Evolutionary conservation across 129 eudicot genomes (phyloP), one percentile per base, ranked within the genome.

Genomic region (Logfia minima): DNA sequence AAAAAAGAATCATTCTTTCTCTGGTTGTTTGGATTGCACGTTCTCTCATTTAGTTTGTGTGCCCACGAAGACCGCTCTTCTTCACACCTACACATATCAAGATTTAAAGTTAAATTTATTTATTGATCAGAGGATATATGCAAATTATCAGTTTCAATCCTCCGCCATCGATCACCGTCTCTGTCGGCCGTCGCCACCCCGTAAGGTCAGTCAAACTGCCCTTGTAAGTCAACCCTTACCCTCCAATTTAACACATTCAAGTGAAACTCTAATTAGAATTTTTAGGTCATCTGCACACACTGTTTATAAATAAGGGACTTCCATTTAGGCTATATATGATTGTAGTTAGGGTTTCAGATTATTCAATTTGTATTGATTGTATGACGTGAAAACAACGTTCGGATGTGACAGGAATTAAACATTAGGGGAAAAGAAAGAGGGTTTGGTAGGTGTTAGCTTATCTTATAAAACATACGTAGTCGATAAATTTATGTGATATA

Each of bases 81-180:
- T 9, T 35, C 2, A 35, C 9, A 35, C 41, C 8, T 6, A 35
- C 41, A 35, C 41, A 35, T 35, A 34, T 34, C 37, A 6, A 35
- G 41, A 6, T 35, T 35, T 35, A 26, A 26, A 26, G 29, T 35
- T 35, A 5, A 35, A 35, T 5, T 35, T 35, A 35, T 35, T 6
- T 35, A 35, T 35, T 6, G 41, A 35, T 35, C 41, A 35, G 41
- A 35, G 9, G 37, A 35, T 6, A 6, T 35, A 35, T 7, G 6
- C 9, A 35, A 35, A 35, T 2, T 31, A 45, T 43, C 52, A 11
- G 1, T 48, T 2, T 48, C n/a, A 58, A 68, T 71, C 39, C 52
- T 29, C 77, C 66, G 72, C 64, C 76, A 56, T 79, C 53, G 29
- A 71, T 62, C 72, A 61, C 77, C 82, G 82, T 58, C 75, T 18